Evolutionary conservation across 2,329 filamentous ascomycete genomes (phyloP).

Genomic region (Conoideocrella luteorostrata): DNA sequence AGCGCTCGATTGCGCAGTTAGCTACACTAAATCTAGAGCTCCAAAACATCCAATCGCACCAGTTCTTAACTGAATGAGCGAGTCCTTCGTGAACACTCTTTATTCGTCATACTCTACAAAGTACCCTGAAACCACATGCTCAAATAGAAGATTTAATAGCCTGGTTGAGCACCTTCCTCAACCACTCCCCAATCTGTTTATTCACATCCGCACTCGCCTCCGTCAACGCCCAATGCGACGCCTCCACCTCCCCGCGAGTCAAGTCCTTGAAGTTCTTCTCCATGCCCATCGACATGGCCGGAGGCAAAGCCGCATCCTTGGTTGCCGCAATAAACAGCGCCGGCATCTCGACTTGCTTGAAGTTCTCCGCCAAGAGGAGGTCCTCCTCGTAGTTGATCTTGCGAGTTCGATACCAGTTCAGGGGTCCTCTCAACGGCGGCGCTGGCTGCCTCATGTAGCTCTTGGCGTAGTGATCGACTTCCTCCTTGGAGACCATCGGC

Average conservation of each 20-base stretch:
- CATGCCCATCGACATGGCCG: conserved; percentile 67
- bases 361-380: conserved; percentile 50
- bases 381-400: conserved; percentile 75
- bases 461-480: conserved; percentile 69
- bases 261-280: conserved; percentile 58
- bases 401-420: conserved; percentile 82
- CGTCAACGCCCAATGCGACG: conserved; percentile 77
- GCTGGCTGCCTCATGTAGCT: conserved; percentile 56
- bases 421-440: conserved; percentile 65
- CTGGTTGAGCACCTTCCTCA: conserved; percentile 35
- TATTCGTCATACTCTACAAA: too few species aligned
- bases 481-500: conserved; percentile 57
- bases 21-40: too few species aligned
- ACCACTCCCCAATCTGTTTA: conserved; percentile 57
- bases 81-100: too few species aligned
- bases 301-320: conserved; percentile 65
- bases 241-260: conserved; percentile 57
- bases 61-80: too few species aligned
- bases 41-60: too few species aligned
- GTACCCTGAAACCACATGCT: too few species aligned
- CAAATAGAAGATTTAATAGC: conserved; percentile 22
- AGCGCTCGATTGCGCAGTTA: too few species aligned
- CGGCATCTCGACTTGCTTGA: conserved; percentile 50
- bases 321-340: conserved; percentile 69
- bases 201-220: conserved; percentile 69